Conservation (phyloP, 768 basidiomycete species). For the Lyophyllum decastes region DNA sequence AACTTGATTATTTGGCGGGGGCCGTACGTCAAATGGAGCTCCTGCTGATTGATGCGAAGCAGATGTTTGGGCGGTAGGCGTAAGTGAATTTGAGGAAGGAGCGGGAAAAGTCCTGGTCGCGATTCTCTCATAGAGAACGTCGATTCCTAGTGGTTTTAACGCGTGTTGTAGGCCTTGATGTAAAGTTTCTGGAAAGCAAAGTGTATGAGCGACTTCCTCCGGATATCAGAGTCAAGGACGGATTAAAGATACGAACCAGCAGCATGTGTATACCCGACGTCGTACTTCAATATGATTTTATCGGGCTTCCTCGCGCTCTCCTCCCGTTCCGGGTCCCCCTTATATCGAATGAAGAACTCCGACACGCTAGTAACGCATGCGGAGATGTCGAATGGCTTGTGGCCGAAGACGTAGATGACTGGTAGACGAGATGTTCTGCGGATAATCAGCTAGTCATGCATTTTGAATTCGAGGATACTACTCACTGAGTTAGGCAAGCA, state of each 20-base stretch:
- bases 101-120: slow-evolving; percentile 23
- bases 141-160: slow-evolving; percentile 23
- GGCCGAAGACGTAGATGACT: slow-evolving; percentile 89
- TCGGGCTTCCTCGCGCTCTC: slow-evolving; percentile 15
- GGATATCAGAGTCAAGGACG: neutral
- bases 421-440: slow-evolving; percentile 83
- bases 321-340: neutral
- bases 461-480: slow-evolving; percentile 7
- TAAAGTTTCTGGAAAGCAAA: slow-evolving; percentile 32
- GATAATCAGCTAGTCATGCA: neutral
- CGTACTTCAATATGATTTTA: slow-evolving; percentile 64
- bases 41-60: neutral
- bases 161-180: slow-evolving; percentile 25
- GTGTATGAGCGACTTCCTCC: neutral
- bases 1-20: slow-evolving; percentile 6
- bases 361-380: slow-evolving; percentile 47
- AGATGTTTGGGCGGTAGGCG: neutral
- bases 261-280: slow-evolving; percentile 75
- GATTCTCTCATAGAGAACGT: slow-evolving; percentile 39
- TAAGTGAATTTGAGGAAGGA: neutral
- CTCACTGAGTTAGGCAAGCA: slow-evolving; percentile 92
- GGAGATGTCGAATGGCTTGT: slow-evolving; percentile 59
- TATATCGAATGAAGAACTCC: slow-evolving; percentile 27
- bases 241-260: slow-evolving; percentile 46
- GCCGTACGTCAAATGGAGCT: slow-evolving; percentile 2